phyloP scores from a whole-genome alignment of 1,139 yeast species.

The Chernovozyma sophiae-reginae region DNA sequence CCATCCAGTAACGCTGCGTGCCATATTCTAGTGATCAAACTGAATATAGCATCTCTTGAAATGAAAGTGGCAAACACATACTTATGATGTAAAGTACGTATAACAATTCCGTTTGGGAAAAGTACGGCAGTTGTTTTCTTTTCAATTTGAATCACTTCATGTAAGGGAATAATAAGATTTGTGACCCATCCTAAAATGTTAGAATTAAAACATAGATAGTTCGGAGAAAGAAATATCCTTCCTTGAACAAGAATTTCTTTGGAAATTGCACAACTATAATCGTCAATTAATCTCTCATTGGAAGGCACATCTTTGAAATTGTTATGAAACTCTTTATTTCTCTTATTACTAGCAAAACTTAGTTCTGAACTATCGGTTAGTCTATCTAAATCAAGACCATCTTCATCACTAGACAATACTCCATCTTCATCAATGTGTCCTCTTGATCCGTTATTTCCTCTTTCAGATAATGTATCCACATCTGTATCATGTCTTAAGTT shows the following conservation, averaged over 20 bases:
- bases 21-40: slow-evolving; percentile 62
- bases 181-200: slow-evolving; percentile 76
- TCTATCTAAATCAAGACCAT: not conserved
- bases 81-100: slow-evolving; percentile 66
- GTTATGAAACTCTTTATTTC: slow-evolving; percentile 61
- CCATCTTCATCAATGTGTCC: not conserved
- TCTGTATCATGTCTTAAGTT: not conserved
- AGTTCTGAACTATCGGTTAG: not conserved
- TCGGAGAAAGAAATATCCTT: slow-evolving; percentile 57
- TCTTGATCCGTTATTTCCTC: not conserved
- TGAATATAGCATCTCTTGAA: slow-evolving; percentile 63
- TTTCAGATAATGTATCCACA: not conserved
- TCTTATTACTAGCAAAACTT: slow-evolving; percentile 2
- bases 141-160: slow-evolving; percentile 67
- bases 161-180: slow-evolving; percentile 59
- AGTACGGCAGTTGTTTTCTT: slow-evolving; percentile 69
- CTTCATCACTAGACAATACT: not conserved
- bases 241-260: slow-evolving; percentile 74
- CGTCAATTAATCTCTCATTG: slow-evolving; percentile 55
- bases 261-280: slow-evolving; percentile 67
- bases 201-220: slow-evolving; percentile 62
- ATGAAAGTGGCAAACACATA: slow-evolving; percentile 71
- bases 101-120: slow-evolving; percentile 71
- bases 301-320: slow-evolving; percentile 53
- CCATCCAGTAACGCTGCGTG: slow-evolving; percentile 32